These are phyloP conservation scores for Colletotrichum sp. DNA, from an alignment of 2,329 filamentous ascomycete species.

Conservation along the genomic window DNA sequence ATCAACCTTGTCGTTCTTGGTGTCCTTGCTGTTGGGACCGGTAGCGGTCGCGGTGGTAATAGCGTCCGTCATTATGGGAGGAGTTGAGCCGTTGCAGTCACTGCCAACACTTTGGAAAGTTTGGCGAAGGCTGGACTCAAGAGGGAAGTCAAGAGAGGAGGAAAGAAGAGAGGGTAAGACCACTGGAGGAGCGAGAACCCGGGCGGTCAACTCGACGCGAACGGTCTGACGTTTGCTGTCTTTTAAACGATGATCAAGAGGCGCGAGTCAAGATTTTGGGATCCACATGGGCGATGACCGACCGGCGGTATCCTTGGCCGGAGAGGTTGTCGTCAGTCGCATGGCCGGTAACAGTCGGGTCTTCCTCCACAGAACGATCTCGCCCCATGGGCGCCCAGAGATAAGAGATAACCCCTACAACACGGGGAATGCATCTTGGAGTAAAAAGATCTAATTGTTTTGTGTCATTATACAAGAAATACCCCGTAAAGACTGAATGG, in stretches of 20 bases:
- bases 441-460: constrained; percentile 19
- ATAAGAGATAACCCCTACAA: constrained; percentile 10
- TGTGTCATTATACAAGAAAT: constrained; percentile 2
- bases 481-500: not conserved
- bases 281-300: constrained; percentile 3
- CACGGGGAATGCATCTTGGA: not conserved
- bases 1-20: constrained; percentile 3
- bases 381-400: constrained; percentile 15
- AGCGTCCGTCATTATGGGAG: constrained; percentile 6
- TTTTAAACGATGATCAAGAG: constrained; percentile 2
- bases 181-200: not conserved
- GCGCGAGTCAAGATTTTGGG: constrained; percentile 9
- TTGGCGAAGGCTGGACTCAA: not conserved
- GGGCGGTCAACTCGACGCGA: not conserved
- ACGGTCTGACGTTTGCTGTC: not conserved
- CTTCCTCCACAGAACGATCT: constrained; percentile 18
- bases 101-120: not conserved
- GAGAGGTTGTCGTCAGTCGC: constrained; percentile 14
- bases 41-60: constrained; percentile 1
- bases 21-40: constrained; percentile 2
- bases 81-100: not conserved
- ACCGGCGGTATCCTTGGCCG: not conserved
- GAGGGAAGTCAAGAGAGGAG: not conserved
- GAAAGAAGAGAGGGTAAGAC: not conserved
- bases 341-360: not conserved